A percentile compares a stretch with the other conserved stretches of the same genome.
phyloP scores from a whole-genome alignment of 2,329 filamentous ascomycete genomes.

The Penicillium occitanis region DNA sequence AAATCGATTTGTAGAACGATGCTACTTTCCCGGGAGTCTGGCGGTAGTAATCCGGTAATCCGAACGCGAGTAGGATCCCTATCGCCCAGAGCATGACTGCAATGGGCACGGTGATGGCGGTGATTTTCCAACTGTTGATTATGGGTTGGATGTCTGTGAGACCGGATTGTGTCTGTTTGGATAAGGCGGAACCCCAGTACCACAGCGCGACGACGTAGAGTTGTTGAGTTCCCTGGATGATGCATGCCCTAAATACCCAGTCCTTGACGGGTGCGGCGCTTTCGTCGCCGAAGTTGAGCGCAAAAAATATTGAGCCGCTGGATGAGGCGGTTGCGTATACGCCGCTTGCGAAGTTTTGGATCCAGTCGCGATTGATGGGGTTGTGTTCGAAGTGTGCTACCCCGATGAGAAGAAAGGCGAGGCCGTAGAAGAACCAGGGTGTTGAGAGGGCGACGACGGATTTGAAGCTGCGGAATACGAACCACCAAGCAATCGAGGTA shows the following conservation, averaged over 20 bases:
- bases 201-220: conserved; percentile 64
- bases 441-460: conserved; percentile 59
- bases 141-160: conserved; percentile 40
- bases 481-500: conserved; percentile 63
- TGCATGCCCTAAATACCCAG: conserved; percentile 66
- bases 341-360: conserved; percentile 62
- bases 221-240: conserved; percentile 67
- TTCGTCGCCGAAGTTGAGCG: conserved; percentile 66
- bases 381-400: conserved; percentile 56
- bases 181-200: conserved; percentile 59
- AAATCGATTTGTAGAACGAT: conserved; percentile 63
- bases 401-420: conserved; percentile 64
- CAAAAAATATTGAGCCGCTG: conserved; percentile 64
- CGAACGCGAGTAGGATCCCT: conserved; percentile 57
- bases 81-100: conserved; percentile 58
- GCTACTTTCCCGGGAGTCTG: conserved; percentile 64
- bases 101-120: conserved; percentile 59
- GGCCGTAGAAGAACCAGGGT: conserved; percentile 63
- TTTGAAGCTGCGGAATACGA: conserved; percentile 58
- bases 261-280: conserved; percentile 61
- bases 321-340: conserved; percentile 63
- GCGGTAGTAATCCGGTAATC: conserved; percentile 67
- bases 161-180: conserved; percentile 39
- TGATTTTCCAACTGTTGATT: conserved; percentile 48
- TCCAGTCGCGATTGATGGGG: conserved; percentile 47